Evolutionary conservation across 2,329 filamentous ascomycete species (phyloP).

Genomic region (Thelonectria olida): DNA sequence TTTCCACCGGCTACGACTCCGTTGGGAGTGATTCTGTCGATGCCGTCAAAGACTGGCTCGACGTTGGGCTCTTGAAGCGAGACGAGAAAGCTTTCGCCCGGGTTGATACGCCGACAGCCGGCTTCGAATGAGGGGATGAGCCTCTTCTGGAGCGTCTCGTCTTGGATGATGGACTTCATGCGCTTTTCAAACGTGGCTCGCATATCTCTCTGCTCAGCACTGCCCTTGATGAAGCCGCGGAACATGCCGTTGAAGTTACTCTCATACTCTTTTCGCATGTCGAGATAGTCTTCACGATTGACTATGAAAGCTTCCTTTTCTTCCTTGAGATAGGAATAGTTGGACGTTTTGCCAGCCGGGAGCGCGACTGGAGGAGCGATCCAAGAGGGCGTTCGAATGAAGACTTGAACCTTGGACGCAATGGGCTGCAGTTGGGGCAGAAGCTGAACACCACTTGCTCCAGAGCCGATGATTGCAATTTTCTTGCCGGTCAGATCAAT

Average conservation of each 20-base stretch:
- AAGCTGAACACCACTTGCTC: constrained; percentile 50
- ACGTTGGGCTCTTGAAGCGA: constrained; percentile 52
- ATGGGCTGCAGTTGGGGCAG: constrained; percentile 53
- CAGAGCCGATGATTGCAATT: constrained; percentile 49
- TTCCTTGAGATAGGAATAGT: constrained; percentile 20
- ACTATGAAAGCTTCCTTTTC: constrained; percentile 22
- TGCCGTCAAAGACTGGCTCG: constrained; percentile 44
- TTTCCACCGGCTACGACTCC: constrained; percentile 37
- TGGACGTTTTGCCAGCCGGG: constrained; percentile 8
- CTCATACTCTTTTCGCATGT: constrained; percentile 48
- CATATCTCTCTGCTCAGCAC: constrained; percentile 27
- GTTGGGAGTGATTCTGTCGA: constrained; percentile 38
- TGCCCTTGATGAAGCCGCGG: constrained; percentile 49
- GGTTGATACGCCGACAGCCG: constrained; percentile 40
- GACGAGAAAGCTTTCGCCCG: constrained; percentile 53
- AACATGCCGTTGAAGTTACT: constrained; percentile 51
- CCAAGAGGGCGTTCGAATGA: constrained; percentile 57
- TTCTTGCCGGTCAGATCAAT: constrained; percentile 46
- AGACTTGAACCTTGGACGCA: constrained; percentile 52
- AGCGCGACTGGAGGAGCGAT: constrained; percentile 46
- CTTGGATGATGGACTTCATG: constrained; percentile 25
- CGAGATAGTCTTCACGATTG: constrained; percentile 16
- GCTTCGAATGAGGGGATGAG: constrained; percentile 35
- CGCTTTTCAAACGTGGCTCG: constrained; percentile 23
- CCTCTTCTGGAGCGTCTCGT: constrained; percentile 22